Evolutionary conservation across 2,329 filamentous ascomycete genomes (phyloP).

Genomic region (Pyricularia sp.): DNA sequence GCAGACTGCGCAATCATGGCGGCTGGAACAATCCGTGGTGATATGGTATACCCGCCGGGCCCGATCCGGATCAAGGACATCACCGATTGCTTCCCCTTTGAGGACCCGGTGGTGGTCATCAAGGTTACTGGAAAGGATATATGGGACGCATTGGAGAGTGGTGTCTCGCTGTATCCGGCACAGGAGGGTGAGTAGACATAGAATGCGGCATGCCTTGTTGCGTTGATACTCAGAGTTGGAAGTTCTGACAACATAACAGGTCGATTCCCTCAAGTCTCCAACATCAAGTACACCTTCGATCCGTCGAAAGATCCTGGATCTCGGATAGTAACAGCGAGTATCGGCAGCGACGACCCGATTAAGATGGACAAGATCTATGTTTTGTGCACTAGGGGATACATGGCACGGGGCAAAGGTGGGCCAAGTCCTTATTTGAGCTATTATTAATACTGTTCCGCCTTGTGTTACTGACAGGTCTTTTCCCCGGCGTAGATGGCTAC

Average conservation of each 20-base stretch:
- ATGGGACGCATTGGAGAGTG: conserved; percentile 71
- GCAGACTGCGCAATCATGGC: conserved; percentile 79
- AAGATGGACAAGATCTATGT: conserved; percentile 53
- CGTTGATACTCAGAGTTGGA: not conserved
- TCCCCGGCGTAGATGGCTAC: conserved; percentile 50
- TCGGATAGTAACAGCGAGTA: conserved; percentile 48
- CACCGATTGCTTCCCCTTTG: conserved; percentile 84
- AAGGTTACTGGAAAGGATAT: conserved; percentile 59
- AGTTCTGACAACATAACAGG: conserved; percentile 14
- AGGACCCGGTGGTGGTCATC: conserved; percentile 75
- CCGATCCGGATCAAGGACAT: conserved; percentile 67
- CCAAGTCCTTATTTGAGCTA: not conserved
- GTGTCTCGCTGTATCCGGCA: conserved; percentile 66
- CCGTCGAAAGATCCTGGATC: conserved; percentile 44
- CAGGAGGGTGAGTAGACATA: conserved; percentile 45
- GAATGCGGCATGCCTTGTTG: not conserved
- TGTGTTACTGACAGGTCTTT: not conserved
- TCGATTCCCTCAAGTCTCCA: conserved; percentile 76
- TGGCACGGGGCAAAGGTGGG: conserved; percentile 63
- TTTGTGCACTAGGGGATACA: conserved; percentile 74
- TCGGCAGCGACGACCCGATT: conserved; percentile 44
- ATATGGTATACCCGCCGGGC: conserved; percentile 77
- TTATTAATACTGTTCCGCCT: not conserved
- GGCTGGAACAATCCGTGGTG: conserved; percentile 72
- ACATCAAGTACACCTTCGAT: conserved; percentile 65